phyloP scores from a whole-genome alignment of 176 grass and related monocot species.

The Areca catechu region DNA sequence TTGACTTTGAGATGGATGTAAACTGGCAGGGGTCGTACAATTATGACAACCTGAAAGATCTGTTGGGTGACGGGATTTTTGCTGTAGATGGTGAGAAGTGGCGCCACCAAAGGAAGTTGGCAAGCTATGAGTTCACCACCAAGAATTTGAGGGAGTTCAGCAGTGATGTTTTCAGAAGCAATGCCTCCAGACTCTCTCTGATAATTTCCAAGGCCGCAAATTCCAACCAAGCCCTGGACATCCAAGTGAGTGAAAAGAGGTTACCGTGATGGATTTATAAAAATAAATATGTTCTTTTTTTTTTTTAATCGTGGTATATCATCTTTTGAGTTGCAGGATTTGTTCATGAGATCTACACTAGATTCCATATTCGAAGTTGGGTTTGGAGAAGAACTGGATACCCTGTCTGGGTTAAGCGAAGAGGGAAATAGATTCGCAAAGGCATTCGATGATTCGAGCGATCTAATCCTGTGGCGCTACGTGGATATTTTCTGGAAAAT shows the following conservation, averaged over 20 bases:
- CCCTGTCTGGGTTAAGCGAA: constrained; percentile 21
- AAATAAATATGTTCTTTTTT: too few species aligned
- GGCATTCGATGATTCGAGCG: constrained; percentile 65
- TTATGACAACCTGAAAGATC: constrained; percentile 31
- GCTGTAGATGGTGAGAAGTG: constrained; percentile 62
- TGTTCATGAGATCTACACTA: constrained; percentile 60
- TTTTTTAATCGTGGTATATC: background rate
- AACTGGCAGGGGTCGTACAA: background rate
- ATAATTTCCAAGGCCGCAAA: constrained; percentile 25
- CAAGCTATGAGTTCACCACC: constrained; percentile 61
- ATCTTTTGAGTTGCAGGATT: constrained; percentile 13
- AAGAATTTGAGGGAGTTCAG: constrained; percentile 61
- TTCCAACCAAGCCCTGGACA: constrained; percentile 26
- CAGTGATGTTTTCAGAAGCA: constrained; percentile 51
- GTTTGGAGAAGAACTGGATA: constrained; percentile 44
- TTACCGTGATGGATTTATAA: too few species aligned
- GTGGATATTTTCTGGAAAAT: constrained; percentile 57
- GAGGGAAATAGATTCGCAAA: constrained; percentile 37
- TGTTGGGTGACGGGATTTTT: constrained; percentile 84
- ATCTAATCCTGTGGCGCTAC: constrained; percentile 36
- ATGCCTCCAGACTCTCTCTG: constrained; percentile 34
- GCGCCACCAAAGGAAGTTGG: constrained; percentile 76
- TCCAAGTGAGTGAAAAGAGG: constrained; percentile 20
- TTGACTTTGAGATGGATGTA: too few species aligned
- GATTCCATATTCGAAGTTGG: constrained; percentile 71